A percentile compares a stretch with the other conserved stretches of the same genome.
These are phyloP conservation scores for Postia placenta DNA, from an alignment of 768 basidiomycete species.

Conservation along the genomic window DNA sequence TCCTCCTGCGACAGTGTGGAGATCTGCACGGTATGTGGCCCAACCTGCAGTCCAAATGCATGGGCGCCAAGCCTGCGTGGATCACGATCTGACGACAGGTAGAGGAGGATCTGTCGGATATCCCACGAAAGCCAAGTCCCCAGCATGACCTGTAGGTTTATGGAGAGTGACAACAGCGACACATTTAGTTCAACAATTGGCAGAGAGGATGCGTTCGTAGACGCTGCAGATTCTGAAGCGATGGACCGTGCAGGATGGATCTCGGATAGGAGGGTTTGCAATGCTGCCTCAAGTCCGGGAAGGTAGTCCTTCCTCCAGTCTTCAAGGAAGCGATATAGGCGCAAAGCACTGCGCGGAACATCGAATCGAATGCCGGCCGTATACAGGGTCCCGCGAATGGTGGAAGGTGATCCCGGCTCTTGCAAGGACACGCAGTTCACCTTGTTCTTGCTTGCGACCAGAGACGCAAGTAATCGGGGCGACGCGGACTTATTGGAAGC, in stretches of 20 bases:
- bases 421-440: constrained; percentile 41
- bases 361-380: constrained; percentile 44
- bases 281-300: constrained; percentile 63
- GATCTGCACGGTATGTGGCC: constrained; percentile 56
- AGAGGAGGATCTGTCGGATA: constrained; percentile 42
- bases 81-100: constrained; percentile 31
- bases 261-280: constrained; percentile 62
- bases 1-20: constrained; percentile 33
- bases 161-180: constrained; percentile 41
- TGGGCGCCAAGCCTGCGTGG: constrained; percentile 27
- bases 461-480: constrained; percentile 44
- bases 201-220: constrained; percentile 18
- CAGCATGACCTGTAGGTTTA: constrained; percentile 79
- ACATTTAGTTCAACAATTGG: constrained; percentile 45
- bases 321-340: constrained; percentile 71
- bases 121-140: constrained; percentile 85
- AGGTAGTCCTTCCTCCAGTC: constrained; percentile 81
- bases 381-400: constrained; percentile 37
- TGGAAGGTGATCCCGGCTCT: constrained; percentile 35
- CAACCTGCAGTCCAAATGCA: constrained; percentile 60
- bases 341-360: constrained; percentile 77
- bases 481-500: constrained; percentile 23
- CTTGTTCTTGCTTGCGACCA: constrained; percentile 42
- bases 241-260: constrained; percentile 30
- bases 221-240: constrained; percentile 4